These are phyloP conservation scores for Odontarrhena argentea DNA, from an alignment of 345 rosid species.

Conservation along the genomic window DNA sequence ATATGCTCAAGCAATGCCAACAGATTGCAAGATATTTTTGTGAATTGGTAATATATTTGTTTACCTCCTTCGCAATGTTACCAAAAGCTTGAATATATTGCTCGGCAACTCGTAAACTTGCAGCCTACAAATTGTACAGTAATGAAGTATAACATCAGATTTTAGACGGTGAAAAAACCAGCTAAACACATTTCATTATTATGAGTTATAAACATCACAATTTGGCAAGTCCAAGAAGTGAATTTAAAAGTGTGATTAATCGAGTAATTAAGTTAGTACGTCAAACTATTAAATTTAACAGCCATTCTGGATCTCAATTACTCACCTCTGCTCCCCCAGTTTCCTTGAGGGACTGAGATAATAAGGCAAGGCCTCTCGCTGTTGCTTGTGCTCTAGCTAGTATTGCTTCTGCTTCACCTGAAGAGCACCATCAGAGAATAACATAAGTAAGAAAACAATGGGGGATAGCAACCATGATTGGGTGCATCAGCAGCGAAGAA, in stretches of 20 bases:
- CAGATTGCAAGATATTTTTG: not conserved
- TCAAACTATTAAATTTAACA: not conserved
- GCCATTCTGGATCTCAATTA: not conserved
- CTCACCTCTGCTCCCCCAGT: conserved; percentile 89
- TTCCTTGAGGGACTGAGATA: conserved; percentile 71
- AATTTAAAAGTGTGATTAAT: conserved; percentile 22
- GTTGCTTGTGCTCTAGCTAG: conserved; percentile 88
- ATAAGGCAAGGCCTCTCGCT: conserved; percentile 68
- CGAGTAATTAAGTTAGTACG: conserved; percentile 25
- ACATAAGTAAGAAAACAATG: not conserved
- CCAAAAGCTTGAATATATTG: conserved; percentile 84
- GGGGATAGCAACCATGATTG: not conserved
- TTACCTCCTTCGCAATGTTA: conserved; percentile 93
- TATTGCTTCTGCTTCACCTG: conserved; percentile 97
- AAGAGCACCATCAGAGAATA: conserved; percentile 20
- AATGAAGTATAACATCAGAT: conserved; percentile 11
- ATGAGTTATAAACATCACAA: not conserved
- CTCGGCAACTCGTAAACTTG: conserved; percentile 80
- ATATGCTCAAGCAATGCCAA: not conserved
- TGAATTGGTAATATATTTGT: not conserved
- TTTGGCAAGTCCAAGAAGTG: conserved; percentile 8
- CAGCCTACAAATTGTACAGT: conserved; percentile 63
- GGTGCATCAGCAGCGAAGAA: conserved; percentile 1
- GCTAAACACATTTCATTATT: not conserved
- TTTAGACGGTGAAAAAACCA: not conserved